These are phyloP conservation scores for Candida alai DNA, from an alignment of 805 yeast species.

Conservation along the genomic window DNA sequence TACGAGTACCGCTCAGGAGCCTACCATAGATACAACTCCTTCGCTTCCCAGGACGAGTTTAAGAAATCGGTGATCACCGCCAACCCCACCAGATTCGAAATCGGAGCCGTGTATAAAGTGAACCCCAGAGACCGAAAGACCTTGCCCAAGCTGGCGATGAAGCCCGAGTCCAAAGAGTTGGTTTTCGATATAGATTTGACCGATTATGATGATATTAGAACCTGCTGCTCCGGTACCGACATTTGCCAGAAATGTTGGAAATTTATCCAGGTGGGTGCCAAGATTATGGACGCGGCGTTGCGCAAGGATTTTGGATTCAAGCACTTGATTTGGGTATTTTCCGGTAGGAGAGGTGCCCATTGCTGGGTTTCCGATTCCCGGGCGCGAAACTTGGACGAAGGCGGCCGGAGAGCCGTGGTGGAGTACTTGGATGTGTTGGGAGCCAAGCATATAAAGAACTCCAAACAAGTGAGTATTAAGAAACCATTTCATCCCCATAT, in stretches of 20 bases:
- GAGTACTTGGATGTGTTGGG: conserved; percentile 78
- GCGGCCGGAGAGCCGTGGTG: conserved; percentile 70
- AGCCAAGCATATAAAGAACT: conserved; percentile 30
- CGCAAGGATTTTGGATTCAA: conserved; percentile 86
- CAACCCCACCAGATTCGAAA: conserved; percentile 87
- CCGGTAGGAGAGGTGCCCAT: conserved; percentile 98
- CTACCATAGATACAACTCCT: conserved; percentile 87
- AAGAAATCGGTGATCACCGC: conserved; percentile 69
- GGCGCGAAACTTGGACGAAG: conserved; percentile 73
- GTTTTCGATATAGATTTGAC: conserved; percentile 97
- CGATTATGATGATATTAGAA: conserved; percentile 90
- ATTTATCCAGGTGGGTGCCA: conserved; percentile 80
- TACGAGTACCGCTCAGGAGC: conserved; percentile 85
- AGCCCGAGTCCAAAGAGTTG: conserved; percentile 79
- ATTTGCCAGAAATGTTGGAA: conserved; percentile 93
- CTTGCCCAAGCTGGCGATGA: conserved; percentile 71
- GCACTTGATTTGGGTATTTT: conserved; percentile 89
- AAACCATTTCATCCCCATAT: conserved; percentile 91
- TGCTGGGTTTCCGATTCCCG: conserved; percentile 93
- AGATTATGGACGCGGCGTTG: conserved; percentile 66
- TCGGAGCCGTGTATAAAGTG: conserved; percentile 86
- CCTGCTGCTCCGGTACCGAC: conserved; percentile 83
- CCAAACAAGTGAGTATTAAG: conserved; percentile 50
- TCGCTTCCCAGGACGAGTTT: conserved; percentile 61
- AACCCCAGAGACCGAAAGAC: conserved; percentile 85